These are phyloP conservation scores for Torulaspora maleeae DNA, from an alignment of 805 yeast species.

Conservation along the genomic window DNA sequence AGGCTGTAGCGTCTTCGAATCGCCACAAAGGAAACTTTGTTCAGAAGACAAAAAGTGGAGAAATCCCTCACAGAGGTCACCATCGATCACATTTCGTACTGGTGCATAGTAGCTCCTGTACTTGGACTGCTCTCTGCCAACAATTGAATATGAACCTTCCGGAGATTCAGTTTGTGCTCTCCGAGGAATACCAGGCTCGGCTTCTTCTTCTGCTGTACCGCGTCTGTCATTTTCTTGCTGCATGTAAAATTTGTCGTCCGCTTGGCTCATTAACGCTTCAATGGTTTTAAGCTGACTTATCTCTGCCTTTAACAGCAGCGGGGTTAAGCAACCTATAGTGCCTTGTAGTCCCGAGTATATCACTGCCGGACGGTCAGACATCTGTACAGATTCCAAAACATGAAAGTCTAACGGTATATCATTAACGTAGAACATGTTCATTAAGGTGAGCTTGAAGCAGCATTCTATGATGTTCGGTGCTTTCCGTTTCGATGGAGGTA, in stretches of 20 bases:
- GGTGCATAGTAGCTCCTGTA: conserved; percentile 84
- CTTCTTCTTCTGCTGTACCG: conserved; percentile 19
- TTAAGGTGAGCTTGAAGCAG: conserved; percentile 45
- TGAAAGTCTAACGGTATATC: conserved; percentile 67
- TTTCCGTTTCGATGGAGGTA: conserved; percentile 5
- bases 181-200: conserved; percentile 16
- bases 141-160: conserved; percentile 37
- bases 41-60: conserved; percentile 23
- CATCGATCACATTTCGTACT: conserved; percentile 71
- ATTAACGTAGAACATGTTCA: conserved; percentile 57
- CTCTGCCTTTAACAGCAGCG: conserved; percentile 60
- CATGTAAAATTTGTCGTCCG: conserved; percentile 20
- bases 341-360: conserved; percentile 79
- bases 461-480: conserved; percentile 30
- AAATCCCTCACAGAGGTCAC: conserved; percentile 73
- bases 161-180: conserved; percentile 11
- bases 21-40: conserved; percentile 29
- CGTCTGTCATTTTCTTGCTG: conserved; percentile 8
- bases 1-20: conserved; percentile 37
- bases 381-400: conserved; percentile 34
- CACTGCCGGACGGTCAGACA: conserved; percentile 56
- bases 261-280: conserved; percentile 43
- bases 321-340: conserved; percentile 66
- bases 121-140: conserved; percentile 62
- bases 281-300: conserved; percentile 52